Conservation (phyloP, 2,329 filamentous ascomycete species). For the Hypoxylon sp. region DNA sequence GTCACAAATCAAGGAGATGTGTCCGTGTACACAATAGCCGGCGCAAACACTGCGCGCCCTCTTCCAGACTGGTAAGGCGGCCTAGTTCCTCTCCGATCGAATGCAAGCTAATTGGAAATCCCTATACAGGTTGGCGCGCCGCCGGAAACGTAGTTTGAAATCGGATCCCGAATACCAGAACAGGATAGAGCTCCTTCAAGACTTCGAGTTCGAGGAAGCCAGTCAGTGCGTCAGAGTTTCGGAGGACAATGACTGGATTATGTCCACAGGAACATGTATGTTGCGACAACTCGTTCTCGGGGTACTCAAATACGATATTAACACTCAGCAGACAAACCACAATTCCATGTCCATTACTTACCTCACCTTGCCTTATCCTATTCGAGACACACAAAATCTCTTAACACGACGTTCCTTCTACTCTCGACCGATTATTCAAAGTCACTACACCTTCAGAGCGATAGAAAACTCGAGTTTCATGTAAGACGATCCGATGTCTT, state of each 20-base stretch:
- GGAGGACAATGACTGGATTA: slow-evolving; percentile 96
- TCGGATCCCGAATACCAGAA: slow-evolving; percentile 93
- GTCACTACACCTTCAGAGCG: slow-evolving; percentile 91
- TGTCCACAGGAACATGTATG: slow-evolving; percentile 84
- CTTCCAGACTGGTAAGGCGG: slow-evolving; percentile 81
- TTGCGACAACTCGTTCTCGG: slow-evolving; percentile 53
- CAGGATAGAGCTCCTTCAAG: slow-evolving; percentile 93
- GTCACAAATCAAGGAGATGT: slow-evolving; percentile 85
- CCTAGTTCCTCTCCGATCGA: background rate
- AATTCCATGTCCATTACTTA: slow-evolving; percentile 96
- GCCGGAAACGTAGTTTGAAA: slow-evolving; percentile 91
- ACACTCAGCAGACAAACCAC: slow-evolving; percentile 65
- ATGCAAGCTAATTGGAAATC: slow-evolving; percentile 19
- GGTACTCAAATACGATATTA: slow-evolving; percentile 4
- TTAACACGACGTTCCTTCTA: slow-evolving; percentile 92
- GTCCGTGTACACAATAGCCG: slow-evolving; percentile 95
- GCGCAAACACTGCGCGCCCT: slow-evolving; percentile 86
- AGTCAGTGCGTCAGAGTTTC: slow-evolving; percentile 91
- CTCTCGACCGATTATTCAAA: slow-evolving; percentile 94
- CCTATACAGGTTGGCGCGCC: slow-evolving; percentile 74
- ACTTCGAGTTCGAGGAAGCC: slow-evolving; percentile 98
- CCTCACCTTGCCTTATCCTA: slow-evolving; percentile 95
- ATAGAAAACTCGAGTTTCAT: slow-evolving; percentile 93
- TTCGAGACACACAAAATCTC: slow-evolving; percentile 88
- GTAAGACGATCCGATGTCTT: slow-evolving; percentile 23